phyloP scores from a whole-genome alignment of 495 filamentous ascomycete species.

The Podospora australis region DNA sequence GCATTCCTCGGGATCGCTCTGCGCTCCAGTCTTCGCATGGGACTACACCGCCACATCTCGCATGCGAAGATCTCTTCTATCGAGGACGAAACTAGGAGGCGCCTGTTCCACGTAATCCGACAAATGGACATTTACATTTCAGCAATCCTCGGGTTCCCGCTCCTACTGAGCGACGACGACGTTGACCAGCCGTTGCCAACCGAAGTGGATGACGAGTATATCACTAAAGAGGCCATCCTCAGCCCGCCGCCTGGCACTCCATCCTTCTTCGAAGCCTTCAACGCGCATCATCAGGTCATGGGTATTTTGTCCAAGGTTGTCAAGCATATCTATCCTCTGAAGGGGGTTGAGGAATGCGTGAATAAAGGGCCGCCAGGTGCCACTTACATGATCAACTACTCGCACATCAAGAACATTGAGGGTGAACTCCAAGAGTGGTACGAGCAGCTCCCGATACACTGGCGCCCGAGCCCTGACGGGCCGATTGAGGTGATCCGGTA shows the following conservation, averaged over 20 bases:
- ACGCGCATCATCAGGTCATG: constrained; percentile 76
- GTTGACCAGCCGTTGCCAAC: constrained; percentile 84
- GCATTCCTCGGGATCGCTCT: constrained; percentile 87
- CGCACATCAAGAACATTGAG: constrained; percentile 86
- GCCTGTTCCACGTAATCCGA: constrained; percentile 84
- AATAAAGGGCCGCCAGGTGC: constrained; percentile 31
- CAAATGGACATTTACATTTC: constrained; percentile 95
- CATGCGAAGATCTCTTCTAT: constrained; percentile 71
- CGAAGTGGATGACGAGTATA: constrained; percentile 87
- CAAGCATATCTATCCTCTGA: constrained; percentile 83
- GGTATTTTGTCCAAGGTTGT: constrained; percentile 77
- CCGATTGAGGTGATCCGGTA: constrained; percentile 71
- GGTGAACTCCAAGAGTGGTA: constrained; percentile 78
- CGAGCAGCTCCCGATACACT: constrained; percentile 64
- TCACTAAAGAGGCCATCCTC: constrained; percentile 67
- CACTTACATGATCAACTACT: constrained; percentile 78
- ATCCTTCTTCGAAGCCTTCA: constrained; percentile 72
- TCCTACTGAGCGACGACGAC: constrained; percentile 79
- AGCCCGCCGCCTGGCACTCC: constrained; percentile 68
- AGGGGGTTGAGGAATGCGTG: constrained; percentile 57
- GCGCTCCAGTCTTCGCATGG: constrained; percentile 77
- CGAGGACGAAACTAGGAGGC: constrained; percentile 74
- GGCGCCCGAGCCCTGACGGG: constrained; percentile 70
- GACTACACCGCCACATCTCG: constrained; percentile 72
- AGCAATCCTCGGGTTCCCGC: constrained; percentile 77